A percentile compares a stretch with the other conserved stretches of the same genome.
Conservation (phyloP, 352 stramenopile species). For the Phytophthora pinifolia region DNA sequence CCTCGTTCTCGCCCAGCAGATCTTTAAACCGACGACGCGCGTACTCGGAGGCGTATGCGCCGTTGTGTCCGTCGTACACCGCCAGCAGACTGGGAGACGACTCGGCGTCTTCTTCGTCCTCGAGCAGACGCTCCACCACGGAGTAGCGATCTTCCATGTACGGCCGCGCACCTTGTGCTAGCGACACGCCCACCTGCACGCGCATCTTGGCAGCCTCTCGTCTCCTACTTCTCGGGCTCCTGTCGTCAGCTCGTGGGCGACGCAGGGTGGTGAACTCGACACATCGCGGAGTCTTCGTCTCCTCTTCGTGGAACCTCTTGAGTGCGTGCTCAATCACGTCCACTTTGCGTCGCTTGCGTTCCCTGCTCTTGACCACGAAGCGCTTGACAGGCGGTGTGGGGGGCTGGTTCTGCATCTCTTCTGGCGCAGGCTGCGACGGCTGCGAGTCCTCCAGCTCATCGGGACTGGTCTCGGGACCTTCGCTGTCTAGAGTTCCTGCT, state of each 20-base stretch:
- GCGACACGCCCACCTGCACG: conserved; percentile 49
- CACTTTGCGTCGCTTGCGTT: conserved; percentile 57
- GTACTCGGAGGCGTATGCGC: conserved; percentile 66
- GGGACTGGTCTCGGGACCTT: conserved; percentile 32
- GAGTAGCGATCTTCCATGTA: conserved; percentile 86
- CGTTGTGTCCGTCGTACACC: conserved; percentile 81
- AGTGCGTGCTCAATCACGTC: conserved; percentile 66
- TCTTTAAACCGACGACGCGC: conserved; percentile 59
- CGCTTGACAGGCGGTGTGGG: conserved; percentile 39
- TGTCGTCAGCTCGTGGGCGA: conserved; percentile 23
- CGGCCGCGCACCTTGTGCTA: conserved; percentile 59
- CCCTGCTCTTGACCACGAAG: conserved; percentile 45
- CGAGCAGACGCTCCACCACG: conserved; percentile 60
- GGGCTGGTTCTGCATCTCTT: conserved; percentile 14
- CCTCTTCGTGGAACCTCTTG: conserved; percentile 48
- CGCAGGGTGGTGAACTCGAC: conserved; percentile 57
- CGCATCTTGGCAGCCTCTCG: conserved; percentile 33
- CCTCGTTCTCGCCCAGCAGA: conserved; percentile 48
- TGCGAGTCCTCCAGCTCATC: conserved; percentile 31
- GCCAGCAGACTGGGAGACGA: conserved; percentile 57
- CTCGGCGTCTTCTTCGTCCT: conserved; percentile 39
- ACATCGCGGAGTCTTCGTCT: conserved; percentile 33
- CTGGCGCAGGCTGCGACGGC: conserved; percentile 15
- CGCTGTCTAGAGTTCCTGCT: conserved; percentile 29
- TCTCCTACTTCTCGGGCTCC: conserved; percentile 13